Base-by-base conservation (phyloP, 2,329 filamentous ascomycete genomes). In the Cladosporium sp. region DNA sequence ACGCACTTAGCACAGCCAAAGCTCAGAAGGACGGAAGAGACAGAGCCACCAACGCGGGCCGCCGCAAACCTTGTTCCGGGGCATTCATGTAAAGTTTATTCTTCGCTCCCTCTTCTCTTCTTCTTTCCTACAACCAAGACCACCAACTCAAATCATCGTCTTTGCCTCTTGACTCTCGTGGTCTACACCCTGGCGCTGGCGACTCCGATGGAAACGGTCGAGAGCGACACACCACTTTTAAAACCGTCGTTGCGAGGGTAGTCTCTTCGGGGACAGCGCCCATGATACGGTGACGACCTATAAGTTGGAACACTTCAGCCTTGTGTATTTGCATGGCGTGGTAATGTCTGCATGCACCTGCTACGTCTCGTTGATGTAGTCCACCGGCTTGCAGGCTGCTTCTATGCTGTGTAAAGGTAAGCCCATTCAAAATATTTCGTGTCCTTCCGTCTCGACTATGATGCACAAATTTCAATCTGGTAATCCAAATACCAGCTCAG, bases 231-330 rank as follows among this genome's bases (percentile, higher is more conserved):
- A 39, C 81, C 86, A 82, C 83, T 84, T 87, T 78, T 87, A 90
- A 90, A 90, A 90, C 87, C 87, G 87, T 90, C 82, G 83, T 85
- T 82, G 85, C 83, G 87, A 90, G 84, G 83, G 83, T 70, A 70
- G 60, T 69, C 61, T 77, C 79, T 75, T 76, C 72, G 64, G 73
- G 74, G 70, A 77, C 72, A 77, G 78, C 80, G 79, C 78, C 78
- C 84, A 87, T 82, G 84, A 87, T 78, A 73, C 77, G 82, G 75
- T 82, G 83, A 85, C 82, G 83, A 87, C 84, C 84, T 86, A 77
- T 78, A 77, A 82, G 80, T 75, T 80, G 82, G 78, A 73, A 85
- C 83, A 85, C 17, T 17, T 19, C 40, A 48, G 5, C 28, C 36
- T 12, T 42, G 22, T 28, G 40, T 20, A 28, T 20, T 19, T 36